Conservation (phyloP, 768 basidiomycete species). For the Termitomyces sp. region DNA sequence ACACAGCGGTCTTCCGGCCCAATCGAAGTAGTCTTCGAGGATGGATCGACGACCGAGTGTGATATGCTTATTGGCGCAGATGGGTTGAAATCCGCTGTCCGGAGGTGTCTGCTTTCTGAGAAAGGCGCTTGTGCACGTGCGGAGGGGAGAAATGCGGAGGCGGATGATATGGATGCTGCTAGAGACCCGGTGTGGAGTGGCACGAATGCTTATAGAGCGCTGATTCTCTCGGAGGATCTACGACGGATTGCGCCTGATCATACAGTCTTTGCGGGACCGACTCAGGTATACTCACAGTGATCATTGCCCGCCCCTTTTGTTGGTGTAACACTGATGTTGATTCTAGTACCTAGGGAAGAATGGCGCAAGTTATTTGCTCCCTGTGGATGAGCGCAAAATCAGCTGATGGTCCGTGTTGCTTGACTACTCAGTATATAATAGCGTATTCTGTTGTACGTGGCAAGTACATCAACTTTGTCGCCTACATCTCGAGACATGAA, state of each 20-base stretch:
- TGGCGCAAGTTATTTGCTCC: constrained; percentile 26
- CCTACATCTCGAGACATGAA: constrained; percentile 46
- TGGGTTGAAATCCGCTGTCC: constrained; percentile 55
- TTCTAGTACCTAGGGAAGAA: constrained; percentile 52
- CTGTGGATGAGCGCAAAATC: background rate
- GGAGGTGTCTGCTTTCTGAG: constrained; percentile 31
- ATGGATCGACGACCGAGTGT: constrained; percentile 53
- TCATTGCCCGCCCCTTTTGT: constrained; percentile 6
- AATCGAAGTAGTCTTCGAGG: constrained; percentile 52
- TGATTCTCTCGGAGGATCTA: constrained; percentile 50
- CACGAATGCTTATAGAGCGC: constrained; percentile 48
- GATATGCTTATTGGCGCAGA: constrained; percentile 72
- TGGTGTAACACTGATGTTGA: background rate
- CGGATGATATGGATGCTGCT: constrained; percentile 32
- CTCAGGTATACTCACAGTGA: no score
- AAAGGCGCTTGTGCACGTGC: constrained; percentile 28
- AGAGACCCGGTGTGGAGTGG: constrained; percentile 58
- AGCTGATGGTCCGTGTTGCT: background rate
- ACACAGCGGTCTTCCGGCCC: constrained; percentile 33
- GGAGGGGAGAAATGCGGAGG: constrained; percentile 30
- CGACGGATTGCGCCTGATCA: constrained; percentile 38
- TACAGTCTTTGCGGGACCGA: constrained; percentile 38
- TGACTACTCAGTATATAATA: constrained; percentile 52
- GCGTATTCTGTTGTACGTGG: constrained; percentile 58
- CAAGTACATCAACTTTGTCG: constrained; percentile 56